Evolutionary conservation across 1,284 basidiomycete species (phyloP).

Genomic region (Boletus sp.): DNA sequence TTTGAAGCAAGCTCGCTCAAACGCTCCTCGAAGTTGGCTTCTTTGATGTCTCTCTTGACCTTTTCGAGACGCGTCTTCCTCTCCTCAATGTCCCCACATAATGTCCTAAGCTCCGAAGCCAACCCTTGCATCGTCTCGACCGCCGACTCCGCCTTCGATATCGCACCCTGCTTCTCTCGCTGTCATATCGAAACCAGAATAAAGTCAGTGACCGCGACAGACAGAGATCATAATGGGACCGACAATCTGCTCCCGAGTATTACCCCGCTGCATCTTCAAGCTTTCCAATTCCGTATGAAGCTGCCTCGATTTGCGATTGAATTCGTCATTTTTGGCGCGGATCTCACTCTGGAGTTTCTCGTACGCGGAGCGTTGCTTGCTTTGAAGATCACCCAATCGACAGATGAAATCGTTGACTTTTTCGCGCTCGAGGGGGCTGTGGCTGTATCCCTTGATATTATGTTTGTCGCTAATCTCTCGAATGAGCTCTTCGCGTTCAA

Average conservation of each 20-base stretch:
- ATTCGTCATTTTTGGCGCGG: slow-evolving; percentile 53
- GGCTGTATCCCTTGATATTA: slow-evolving; percentile 72
- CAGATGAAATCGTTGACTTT: slow-evolving; percentile 69
- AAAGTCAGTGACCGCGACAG: slow-evolving; percentile 4
- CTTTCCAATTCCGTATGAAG: slow-evolving; percentile 52
- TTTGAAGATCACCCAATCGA: slow-evolving; percentile 55
- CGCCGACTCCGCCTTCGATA: slow-evolving; percentile 48
- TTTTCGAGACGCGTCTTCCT: slow-evolving; percentile 56
- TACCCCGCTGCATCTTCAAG: slow-evolving; percentile 50
- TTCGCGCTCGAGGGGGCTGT: slow-evolving; percentile 59
- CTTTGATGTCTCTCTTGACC: slow-evolving; percentile 54
- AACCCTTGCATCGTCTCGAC: slow-evolving; percentile 57
- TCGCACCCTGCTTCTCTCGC: slow-evolving; percentile 50
- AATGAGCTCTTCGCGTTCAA: slow-evolving; percentile 72
- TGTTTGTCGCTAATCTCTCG: slow-evolving; percentile 66
- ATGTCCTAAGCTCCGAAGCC: slow-evolving; percentile 53
- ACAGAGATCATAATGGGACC: slow-evolving; percentile 15
- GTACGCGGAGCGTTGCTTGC: slow-evolving; percentile 51
- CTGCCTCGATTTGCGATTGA: slow-evolving; percentile 49
- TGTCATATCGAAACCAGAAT: slow-evolving; percentile 22
- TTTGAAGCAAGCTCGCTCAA: slow-evolving; percentile 58
- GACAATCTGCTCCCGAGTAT: slow-evolving; percentile 62
- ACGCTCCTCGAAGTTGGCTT: slow-evolving; percentile 66
- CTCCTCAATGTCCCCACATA: slow-evolving; percentile 66
- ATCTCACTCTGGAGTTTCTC: slow-evolving; percentile 63